phyloP scores from a whole-genome alignment of 768 basidiomycete species.

The Suillus bovinus region DNA sequence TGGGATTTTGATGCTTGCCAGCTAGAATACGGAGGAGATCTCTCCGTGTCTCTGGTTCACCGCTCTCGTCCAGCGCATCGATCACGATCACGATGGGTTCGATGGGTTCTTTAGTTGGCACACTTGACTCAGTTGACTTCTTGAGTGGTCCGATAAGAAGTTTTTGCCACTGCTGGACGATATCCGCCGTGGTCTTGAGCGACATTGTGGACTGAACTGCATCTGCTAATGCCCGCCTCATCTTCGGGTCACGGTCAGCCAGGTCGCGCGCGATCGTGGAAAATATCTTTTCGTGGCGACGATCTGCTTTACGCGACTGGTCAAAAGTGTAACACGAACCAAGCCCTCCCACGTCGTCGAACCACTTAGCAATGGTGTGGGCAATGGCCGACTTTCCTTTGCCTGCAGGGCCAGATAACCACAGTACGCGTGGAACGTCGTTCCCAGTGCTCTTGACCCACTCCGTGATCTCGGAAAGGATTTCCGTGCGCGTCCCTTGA shows the following conservation, averaged over 20 bases:
- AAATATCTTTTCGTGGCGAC: neutral
- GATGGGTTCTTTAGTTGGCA: too few relatives aligned
- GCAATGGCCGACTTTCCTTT: constrained; percentile 16
- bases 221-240: neutral
- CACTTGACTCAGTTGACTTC: constrained; percentile 1
- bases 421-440: neutral
- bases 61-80: constrained; percentile 25
- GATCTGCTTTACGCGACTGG: constrained; percentile 1
- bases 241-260: constrained; percentile 16
- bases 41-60: neutral
- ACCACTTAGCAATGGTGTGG: constrained; percentile 10
- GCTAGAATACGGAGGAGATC: neutral
- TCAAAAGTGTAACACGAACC: constrained; percentile 27
- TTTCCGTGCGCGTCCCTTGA: neutral
- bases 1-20: neutral
- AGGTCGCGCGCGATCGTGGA: constrained; percentile 5
- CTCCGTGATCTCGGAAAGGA: neutral
- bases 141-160: constrained; percentile 19
- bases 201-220: neutral
- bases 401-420: constrained; percentile 15
- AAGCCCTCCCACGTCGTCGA: constrained; percentile 12
- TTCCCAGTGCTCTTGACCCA: constrained; percentile 1
- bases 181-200: neutral
- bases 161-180: constrained; percentile 16
- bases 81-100: constrained; percentile 29